Evolutionary conservation across 192 early-diverging fungal species (phyloP).

Genomic region (Glomus cerebriforme): DNA sequence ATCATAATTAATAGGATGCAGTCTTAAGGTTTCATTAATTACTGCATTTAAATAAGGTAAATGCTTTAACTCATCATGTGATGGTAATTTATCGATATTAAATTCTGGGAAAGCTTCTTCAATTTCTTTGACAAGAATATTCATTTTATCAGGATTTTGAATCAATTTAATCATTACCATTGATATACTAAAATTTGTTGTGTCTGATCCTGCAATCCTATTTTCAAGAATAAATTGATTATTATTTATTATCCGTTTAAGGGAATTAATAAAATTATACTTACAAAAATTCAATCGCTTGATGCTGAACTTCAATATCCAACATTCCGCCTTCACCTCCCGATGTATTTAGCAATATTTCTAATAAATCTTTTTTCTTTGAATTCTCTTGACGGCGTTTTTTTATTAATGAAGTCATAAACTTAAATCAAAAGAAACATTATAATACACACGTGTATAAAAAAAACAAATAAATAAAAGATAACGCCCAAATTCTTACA

Average conservation of each 20-base stretch:
- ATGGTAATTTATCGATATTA: slow-evolving; percentile 25
- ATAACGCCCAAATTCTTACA: no score
- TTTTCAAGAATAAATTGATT: not conserved
- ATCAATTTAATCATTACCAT: slow-evolving; percentile 37
- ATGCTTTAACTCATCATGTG: slow-evolving; percentile 48
- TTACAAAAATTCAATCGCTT: slow-evolving; percentile 27
- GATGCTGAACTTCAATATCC: slow-evolving; percentile 32
- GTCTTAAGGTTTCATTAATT: slow-evolving; percentile 57
- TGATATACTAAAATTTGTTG: slow-evolving; percentile 33
- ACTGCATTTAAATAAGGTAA: slow-evolving; percentile 53
- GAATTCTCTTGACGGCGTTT: not conserved
- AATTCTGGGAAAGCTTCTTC: slow-evolving; percentile 33
- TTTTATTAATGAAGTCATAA: not conserved
- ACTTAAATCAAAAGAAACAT: not conserved
- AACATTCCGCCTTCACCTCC: slow-evolving; percentile 29
- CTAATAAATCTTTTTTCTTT: slow-evolving; percentile 39
- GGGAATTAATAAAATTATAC: not conserved
- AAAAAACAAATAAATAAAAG: not conserved
- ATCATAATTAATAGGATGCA: slow-evolving; percentile 46
- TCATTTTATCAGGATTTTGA: slow-evolving; percentile 34
- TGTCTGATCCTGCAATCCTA: slow-evolving; percentile 44
- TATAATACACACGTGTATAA: not conserved
- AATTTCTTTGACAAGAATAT: slow-evolving; percentile 34
- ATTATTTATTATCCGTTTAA: not conserved
- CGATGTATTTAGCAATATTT: slow-evolving; percentile 39